Conservation (phyloP, 179 eudicot genomes). For the Amaranthus tricolor region DNA sequence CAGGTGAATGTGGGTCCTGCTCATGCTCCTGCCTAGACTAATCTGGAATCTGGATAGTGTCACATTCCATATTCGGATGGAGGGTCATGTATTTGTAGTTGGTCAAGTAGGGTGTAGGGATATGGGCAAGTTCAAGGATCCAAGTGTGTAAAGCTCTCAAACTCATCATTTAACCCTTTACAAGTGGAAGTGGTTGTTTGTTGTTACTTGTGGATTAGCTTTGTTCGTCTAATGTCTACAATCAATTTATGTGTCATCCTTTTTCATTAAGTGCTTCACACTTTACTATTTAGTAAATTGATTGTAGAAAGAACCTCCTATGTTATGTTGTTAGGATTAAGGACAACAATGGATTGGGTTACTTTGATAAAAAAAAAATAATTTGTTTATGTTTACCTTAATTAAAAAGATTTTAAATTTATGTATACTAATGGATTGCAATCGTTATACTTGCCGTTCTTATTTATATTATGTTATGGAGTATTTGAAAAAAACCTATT, state of each 20-base stretch:
- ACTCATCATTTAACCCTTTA: conserved; percentile 18
- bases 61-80: conserved; percentile 1
- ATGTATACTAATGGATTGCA: no score
- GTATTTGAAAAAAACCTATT: no score
- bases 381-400: no score
- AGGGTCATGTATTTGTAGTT: conserved; percentile 11
- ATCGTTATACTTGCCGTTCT: no score
- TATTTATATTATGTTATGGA: no score
- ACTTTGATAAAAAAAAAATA: no score
- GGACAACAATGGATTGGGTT: no score
- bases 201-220: background rate
- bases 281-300: background rate
- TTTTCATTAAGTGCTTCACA: background rate
- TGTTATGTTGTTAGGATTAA: no score
- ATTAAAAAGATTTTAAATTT: no score
- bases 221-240: conserved; percentile 14
- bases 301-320: no score
- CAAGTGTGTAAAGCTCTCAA: conserved; percentile 2
- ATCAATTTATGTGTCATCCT: conserved; percentile 3
- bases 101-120: conserved; percentile 3
- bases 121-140: conserved; percentile 28
- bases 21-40: no score
- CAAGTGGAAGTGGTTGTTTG: conserved; percentile 10
- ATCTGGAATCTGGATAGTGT: conserved; percentile 14
- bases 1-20: conserved; percentile 5